phyloP scores from a whole-genome alignment of 2,329 filamentous ascomycete species.

The Xylaria sp. region DNA sequence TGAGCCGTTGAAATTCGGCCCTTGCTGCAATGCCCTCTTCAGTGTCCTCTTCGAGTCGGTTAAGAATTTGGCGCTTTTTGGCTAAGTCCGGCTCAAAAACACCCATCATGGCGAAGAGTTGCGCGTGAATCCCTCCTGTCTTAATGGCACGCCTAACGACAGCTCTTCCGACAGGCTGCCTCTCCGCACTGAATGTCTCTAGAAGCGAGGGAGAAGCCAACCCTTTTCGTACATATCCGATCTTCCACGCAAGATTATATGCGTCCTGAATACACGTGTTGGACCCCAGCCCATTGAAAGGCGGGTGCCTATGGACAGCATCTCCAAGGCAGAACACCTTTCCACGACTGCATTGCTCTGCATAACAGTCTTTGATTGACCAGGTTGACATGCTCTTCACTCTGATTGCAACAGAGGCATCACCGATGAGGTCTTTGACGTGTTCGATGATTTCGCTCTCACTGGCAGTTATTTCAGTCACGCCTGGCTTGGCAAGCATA shows the following conservation, averaged over 20 bases:
- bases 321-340: conserved; percentile 33
- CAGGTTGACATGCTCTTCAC: conserved; percentile 29
- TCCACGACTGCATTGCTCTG: conserved; percentile 30
- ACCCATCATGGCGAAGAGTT: conserved; percentile 29
- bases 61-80: conserved; percentile 29
- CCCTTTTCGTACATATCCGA: conserved; percentile 30
- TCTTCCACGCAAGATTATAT: conserved; percentile 38
- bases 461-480: conserved; percentile 26
- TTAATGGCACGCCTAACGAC: conserved; percentile 32
- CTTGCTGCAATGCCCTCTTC: conserved; percentile 27
- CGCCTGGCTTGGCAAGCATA: conserved; percentile 32
- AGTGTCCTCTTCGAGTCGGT: conserved; percentile 25
- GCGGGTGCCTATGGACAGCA: conserved; percentile 32
- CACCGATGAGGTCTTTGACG: conserved; percentile 30
- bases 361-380: conserved; percentile 33
- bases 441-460: conserved; percentile 29
- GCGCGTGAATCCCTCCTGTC: conserved; percentile 28
- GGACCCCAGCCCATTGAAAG: conserved; percentile 29
- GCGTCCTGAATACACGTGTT: conserved; percentile 38
- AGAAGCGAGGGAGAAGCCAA: conserved; percentile 30
- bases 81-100: conserved; percentile 29
- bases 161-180: conserved; percentile 33
- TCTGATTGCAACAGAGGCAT: conserved; percentile 20
- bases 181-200: conserved; percentile 28
- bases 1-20: conserved; percentile 25